Base-by-base conservation (phyloP, 495 filamentous ascomycete species). In the Penicillium simplicissimum region DNA sequence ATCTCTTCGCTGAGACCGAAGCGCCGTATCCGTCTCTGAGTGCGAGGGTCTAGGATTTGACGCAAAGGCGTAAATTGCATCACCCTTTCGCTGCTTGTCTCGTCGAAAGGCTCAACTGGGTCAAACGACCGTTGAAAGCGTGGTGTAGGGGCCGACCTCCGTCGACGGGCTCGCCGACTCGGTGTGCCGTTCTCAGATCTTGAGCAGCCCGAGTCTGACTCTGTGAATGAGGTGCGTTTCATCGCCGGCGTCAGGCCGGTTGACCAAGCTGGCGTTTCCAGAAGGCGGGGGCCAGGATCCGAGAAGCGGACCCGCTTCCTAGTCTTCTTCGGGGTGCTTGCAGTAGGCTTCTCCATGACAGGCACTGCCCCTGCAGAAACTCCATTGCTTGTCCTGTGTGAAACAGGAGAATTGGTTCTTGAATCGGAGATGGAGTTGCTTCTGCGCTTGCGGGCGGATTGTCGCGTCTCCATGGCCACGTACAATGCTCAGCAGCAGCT, bases 1-100 rank as follows among this genome's bases (percentile, higher is more conserved):
- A 90, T 83, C 70, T 93, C 90, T 67, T 92, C 85, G 63, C 88
- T 91, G 37, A 95, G 72, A 31, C 89, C 86, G 61, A 87, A 86
- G 21, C 90, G 84, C 14, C 85, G 81, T 25, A 93, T 81, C 47
- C 90, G 82, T 23, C 90, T 84, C 69, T 87, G 86, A n/a, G 85
- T 81, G n/a, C 91, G 84, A 23, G 79, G 78, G 65, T 92, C 88
- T 23, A 93, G 71, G 5, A 89, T 82, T 28, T 90, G 85, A n/a
- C 84, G 80, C 34, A 93, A 75, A 0, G 90, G 88, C 3, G 83
- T 82, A 61, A 91, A 90, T 60, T 89, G 85, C 1, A 88, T 28
- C 17, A 74, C 64, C 9, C 59, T 58, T 61, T 82, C 80, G 48
- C 73, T 56, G 57, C 64, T 51, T 60, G 59, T 33, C 23, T 67